Evolutionary conservation across 768 basidiomycete genomes (phyloP).

Genomic region (Amanita exitialis): DNA sequence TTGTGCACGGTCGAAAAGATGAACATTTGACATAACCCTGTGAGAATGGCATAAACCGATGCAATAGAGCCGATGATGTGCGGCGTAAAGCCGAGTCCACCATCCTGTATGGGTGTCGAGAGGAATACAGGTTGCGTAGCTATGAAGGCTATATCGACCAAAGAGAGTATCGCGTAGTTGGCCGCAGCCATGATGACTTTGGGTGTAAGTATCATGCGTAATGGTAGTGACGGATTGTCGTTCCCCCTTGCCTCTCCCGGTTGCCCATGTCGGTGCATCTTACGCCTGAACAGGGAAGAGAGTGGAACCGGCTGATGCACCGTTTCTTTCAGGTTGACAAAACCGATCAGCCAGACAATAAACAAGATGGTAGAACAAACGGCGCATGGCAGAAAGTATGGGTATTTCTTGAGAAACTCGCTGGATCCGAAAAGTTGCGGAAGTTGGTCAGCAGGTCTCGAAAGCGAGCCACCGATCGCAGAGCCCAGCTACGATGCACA

Average conservation of each 20-base stretch:
- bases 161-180: slow-evolving; percentile 17
- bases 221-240: not conserved
- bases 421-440: slow-evolving; percentile 26
- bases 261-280: not conserved
- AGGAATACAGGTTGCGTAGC: slow-evolving; percentile 44
- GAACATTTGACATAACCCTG: slow-evolving; percentile 43
- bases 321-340: slow-evolving; percentile 29
- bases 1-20: slow-evolving; percentile 47
- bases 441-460: slow-evolving; percentile 14
- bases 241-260: not conserved
- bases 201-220: slow-evolving; percentile 7
- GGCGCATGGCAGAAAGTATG: slow-evolving; percentile 38
- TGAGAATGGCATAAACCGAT: slow-evolving; percentile 37
- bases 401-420: slow-evolving; percentile 33
- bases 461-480: not conserved
- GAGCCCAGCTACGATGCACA: not conserved
- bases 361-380: slow-evolving; percentile 25
- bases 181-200: slow-evolving; percentile 39
- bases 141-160: slow-evolving; percentile 33
- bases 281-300: not conserved
- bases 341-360: slow-evolving; percentile 32
- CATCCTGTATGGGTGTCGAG: slow-evolving; percentile 48
- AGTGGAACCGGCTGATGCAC: not conserved
- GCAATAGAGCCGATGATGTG: slow-evolving; percentile 51
- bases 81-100: slow-evolving; percentile 49